A percentile compares a stretch with the other conserved stretches of the same genome.
Conservation (phyloP, 2,329 filamentous ascomycete species). For the Fusarium incarnatum region DNA sequence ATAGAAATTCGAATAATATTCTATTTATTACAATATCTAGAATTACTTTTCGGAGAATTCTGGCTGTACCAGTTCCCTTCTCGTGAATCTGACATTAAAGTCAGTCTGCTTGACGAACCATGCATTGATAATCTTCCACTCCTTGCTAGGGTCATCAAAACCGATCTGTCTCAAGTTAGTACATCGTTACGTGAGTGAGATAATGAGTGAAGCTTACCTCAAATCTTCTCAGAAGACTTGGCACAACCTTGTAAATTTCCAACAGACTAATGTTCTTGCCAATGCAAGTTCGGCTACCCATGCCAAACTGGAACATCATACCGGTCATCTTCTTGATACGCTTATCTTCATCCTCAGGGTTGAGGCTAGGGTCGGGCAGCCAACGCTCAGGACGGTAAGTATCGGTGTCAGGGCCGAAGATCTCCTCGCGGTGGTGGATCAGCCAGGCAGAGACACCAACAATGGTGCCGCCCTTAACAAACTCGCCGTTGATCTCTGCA, state of each 20-base stretch:
- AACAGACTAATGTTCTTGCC: slow-evolving; percentile 74
- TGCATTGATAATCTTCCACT: slow-evolving; percentile 70
- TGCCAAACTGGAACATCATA: slow-evolving; percentile 70
- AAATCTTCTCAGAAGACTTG: slow-evolving; percentile 49
- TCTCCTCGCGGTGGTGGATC: slow-evolving; percentile 72
- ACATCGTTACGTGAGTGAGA: fast-evolving
- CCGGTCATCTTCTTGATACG: slow-evolving; percentile 47
- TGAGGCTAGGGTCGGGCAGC: slow-evolving; percentile 58
- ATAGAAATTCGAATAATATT: background rate
- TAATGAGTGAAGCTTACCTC: slow-evolving; percentile 13
- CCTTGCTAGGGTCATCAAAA: slow-evolving; percentile 64
- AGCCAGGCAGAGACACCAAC: slow-evolving; percentile 83
- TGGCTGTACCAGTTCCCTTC: slow-evolving; percentile 58
- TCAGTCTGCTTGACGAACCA: slow-evolving; percentile 73
- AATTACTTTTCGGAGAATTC: slow-evolving; percentile 21
- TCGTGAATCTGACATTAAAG: slow-evolving; percentile 61
- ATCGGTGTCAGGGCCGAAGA: slow-evolving; percentile 77
- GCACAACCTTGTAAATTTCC: slow-evolving; percentile 73
- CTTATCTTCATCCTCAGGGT: slow-evolving; percentile 58
- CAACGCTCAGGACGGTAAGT: slow-evolving; percentile 76
- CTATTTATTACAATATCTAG: background rate
- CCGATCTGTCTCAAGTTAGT: slow-evolving; percentile 56
- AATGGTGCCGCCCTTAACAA: slow-evolving; percentile 76
- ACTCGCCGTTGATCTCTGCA: slow-evolving; percentile 70
- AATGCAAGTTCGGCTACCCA: slow-evolving; percentile 76